Conservation (phyloP, 2,329 filamentous ascomycete genomes). For the Harringtonia lauricola region DNA sequence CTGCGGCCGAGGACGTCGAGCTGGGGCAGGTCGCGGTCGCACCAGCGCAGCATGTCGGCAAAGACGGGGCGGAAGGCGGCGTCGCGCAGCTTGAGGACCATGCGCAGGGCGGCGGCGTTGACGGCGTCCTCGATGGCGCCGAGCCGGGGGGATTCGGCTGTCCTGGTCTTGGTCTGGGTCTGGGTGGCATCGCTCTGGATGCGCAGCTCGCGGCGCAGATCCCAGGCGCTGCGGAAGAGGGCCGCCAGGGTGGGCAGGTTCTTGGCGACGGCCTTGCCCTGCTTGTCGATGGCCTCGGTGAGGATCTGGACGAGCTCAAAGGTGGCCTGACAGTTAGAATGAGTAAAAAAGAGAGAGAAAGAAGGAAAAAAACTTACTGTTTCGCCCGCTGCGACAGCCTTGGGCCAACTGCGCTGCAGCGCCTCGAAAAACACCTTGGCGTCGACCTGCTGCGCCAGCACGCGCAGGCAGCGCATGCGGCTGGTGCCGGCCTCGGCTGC, state of each 20-base stretch:
- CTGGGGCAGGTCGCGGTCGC: slow-evolving; percentile 48
- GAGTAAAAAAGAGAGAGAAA: background rate
- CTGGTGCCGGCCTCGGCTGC: slow-evolving; percentile 52
- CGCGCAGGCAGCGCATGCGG: slow-evolving; percentile 57
- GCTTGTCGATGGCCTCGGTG: slow-evolving; percentile 60
- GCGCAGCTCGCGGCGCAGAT: slow-evolving; percentile 46
- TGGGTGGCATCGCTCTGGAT: background rate
- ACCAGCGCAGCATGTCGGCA: slow-evolving; percentile 75
- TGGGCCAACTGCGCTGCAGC: slow-evolving; percentile 60
- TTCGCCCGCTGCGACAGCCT: slow-evolving; percentile 50
- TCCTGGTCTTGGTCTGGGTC: background rate
- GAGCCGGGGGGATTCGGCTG: slow-evolving; percentile 27
- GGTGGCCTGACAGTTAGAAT: slow-evolving; percentile 37
- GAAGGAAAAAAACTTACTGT: slow-evolving; percentile 34
- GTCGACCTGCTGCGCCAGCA: slow-evolving; percentile 68
- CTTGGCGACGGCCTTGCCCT: slow-evolving; percentile 72
- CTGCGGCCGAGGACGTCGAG: slow-evolving; percentile 46
- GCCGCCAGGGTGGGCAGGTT: slow-evolving; percentile 59
- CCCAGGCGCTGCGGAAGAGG: slow-evolving; percentile 48
- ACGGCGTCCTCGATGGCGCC: slow-evolving; percentile 51
- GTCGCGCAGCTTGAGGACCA: slow-evolving; percentile 96
- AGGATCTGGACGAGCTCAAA: slow-evolving; percentile 61
- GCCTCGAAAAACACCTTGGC: slow-evolving; percentile 65
- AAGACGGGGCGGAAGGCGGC: slow-evolving; percentile 88
- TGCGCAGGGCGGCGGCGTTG: slow-evolving; percentile 67